Conservation (phyloP, 2,329 filamentous ascomycete genomes). For the Curvularia eragrostidis region DNA sequence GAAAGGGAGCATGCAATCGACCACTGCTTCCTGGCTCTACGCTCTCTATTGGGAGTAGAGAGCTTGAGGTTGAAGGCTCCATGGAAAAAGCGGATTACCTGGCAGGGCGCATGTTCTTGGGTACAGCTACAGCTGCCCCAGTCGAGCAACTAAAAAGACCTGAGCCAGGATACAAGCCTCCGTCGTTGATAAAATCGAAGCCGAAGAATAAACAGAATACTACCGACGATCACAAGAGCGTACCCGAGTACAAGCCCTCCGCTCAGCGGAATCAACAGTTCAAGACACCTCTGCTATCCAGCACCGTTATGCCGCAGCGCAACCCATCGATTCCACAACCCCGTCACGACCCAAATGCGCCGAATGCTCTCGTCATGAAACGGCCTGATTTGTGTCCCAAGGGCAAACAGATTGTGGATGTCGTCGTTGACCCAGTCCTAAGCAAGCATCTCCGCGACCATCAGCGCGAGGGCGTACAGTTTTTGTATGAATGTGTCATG, state of each 20-base stretch:
- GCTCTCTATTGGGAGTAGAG: constrained; percentile 69
- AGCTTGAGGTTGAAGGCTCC: constrained; percentile 70
- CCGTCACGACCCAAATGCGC: constrained; percentile 68
- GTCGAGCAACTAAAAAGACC: constrained; percentile 23
- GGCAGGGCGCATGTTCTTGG: constrained; percentile 56
- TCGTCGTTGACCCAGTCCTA: constrained; percentile 73
- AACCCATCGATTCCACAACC: constrained; percentile 60
- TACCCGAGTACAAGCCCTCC: constrained; percentile 48
- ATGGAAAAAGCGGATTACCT: constrained; percentile 67
- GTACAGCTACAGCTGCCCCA: constrained; percentile 28
- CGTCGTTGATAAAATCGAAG: constrained; percentile 16
- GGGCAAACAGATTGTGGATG: constrained; percentile 72
- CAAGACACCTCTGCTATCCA: constrained; percentile 67
- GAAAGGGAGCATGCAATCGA: constrained; percentile 62
- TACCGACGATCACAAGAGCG: constrained; percentile 43
- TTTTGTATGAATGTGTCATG: constrained; percentile 79
- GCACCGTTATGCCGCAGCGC: constrained; percentile 57
- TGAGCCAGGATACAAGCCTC: constrained; percentile 27
- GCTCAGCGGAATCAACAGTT: constrained; percentile 59
- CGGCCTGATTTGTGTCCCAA: constrained; percentile 62
- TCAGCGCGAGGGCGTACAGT: constrained; percentile 72
- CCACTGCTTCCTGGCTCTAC: constrained; percentile 65
- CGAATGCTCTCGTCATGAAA: constrained; percentile 71
- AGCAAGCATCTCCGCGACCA: constrained; percentile 69
- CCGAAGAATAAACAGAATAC: constrained; percentile 20